These are phyloP conservation scores for Aspergillus jensenii DNA, from an alignment of 2,329 filamentous ascomycete genomes.

Conservation along the genomic window DNA sequence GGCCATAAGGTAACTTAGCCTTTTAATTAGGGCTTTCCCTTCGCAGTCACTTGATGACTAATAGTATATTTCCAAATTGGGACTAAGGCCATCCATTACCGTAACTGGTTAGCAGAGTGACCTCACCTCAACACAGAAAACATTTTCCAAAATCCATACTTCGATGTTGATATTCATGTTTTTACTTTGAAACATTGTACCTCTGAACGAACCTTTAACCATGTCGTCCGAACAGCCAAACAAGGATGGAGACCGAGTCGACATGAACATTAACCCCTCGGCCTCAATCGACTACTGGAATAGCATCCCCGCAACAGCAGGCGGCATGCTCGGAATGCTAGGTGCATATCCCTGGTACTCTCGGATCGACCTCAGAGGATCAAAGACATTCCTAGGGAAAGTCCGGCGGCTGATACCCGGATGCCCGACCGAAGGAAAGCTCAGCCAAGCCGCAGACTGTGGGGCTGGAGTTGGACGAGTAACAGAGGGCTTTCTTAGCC, in stretches of 20 bases:
- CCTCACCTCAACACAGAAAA: too few species aligned
- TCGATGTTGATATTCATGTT: too few species aligned
- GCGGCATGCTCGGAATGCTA: neutral
- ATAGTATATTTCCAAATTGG: too few species aligned
- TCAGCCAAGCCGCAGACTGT: slow-evolving; percentile 52
- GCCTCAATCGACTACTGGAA: neutral
- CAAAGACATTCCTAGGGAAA: neutral
- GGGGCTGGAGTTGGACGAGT: slow-evolving; percentile 78
- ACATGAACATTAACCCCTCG: neutral
- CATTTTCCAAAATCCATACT: too few species aligned
- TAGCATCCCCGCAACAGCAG: neutral
- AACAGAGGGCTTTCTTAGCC: slow-evolving; percentile 72
- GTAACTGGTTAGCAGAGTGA: too few species aligned
- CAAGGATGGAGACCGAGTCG: neutral
- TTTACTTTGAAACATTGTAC: too few species aligned
- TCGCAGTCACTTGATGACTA: too few species aligned
- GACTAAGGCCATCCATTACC: too few species aligned
- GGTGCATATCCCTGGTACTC: neutral
- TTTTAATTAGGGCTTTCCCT: too few species aligned
- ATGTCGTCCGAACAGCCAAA: neutral
- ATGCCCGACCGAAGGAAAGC: neutral
- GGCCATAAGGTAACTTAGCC: too few species aligned
- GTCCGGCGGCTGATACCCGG: neutral
- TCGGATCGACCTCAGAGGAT: neutral
- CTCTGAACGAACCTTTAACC: neutral